Percentiles rank a stretch among this genome's conserved stretches.
Conservation (phyloP, 225 moss, liverwort and hornwort species). For the Sphagnum tenellum region DNA sequence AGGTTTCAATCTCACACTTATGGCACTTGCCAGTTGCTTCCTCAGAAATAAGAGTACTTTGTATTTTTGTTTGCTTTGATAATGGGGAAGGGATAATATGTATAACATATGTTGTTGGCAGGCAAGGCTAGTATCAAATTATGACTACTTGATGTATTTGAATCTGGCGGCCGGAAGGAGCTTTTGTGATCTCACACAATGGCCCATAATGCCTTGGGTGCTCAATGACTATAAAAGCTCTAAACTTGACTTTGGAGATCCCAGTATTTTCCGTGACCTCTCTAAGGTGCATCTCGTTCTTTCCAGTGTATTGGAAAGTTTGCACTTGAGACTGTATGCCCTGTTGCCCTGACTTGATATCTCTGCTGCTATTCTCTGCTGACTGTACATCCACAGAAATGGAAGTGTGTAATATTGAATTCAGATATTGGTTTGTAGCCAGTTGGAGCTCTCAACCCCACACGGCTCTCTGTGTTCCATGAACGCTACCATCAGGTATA, state of each 20-base stretch:
- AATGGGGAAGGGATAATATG: too few relatives aligned
- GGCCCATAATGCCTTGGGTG: conserved; percentile 99
- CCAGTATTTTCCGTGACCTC: conserved; percentile 80
- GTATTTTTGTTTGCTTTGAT: too few relatives aligned
- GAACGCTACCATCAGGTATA: conserved; percentile 80
- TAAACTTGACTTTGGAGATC: conserved; percentile 65
- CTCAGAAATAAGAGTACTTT: too few relatives aligned
- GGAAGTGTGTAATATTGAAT: too few relatives aligned
- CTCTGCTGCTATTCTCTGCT: too few relatives aligned
- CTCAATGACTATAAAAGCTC: conserved; percentile 84
- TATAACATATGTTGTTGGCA: conserved; percentile 15
- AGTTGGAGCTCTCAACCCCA: conserved; percentile 83
- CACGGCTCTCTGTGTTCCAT: conserved; percentile 61
- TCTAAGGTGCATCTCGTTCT: conserved; percentile 47
- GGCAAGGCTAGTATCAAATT: conserved; percentile 90
- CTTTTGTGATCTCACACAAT: conserved; percentile 98
- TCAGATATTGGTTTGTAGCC: conserved; percentile 43
- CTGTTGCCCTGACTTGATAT: too few relatives aligned
- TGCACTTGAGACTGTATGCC: too few relatives aligned
- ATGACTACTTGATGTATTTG: conserved; percentile 96
- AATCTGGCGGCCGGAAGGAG: conserved; percentile 96
- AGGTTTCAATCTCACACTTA: too few relatives aligned
- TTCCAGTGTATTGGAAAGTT: too few relatives aligned
- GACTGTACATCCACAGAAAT: too few relatives aligned
- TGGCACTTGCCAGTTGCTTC: too few relatives aligned